These are phyloP conservation scores for Golubevia sp. DNA, from an alignment of 1,284 basidiomycete genomes.

Conservation along the genomic window DNA sequence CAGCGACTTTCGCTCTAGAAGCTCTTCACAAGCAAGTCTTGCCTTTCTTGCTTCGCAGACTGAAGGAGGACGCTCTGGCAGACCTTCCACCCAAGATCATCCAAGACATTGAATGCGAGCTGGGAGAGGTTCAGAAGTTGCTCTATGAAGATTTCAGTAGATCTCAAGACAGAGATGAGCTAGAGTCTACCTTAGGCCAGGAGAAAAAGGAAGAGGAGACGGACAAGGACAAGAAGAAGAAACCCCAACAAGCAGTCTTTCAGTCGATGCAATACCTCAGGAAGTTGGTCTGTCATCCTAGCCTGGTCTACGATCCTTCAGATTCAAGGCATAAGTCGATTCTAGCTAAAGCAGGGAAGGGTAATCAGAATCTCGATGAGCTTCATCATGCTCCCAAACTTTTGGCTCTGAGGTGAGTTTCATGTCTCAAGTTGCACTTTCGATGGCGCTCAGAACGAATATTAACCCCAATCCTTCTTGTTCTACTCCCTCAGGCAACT, in stretches of 20 bases:
- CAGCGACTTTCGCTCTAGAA: conserved; percentile 89
- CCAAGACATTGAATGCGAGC: conserved; percentile 98
- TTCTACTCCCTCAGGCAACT: too few species aligned
- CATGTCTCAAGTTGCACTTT: too few species aligned
- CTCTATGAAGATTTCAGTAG: conserved; percentile 78
- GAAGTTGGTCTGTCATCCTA: conserved; percentile 97
- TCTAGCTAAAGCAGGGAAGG: conserved; percentile 66
- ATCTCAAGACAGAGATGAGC: conserved; percentile 70
- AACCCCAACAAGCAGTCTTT: conserved; percentile 68
- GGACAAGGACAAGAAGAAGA: conserved; percentile 66
- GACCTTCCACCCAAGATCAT: conserved; percentile 99
- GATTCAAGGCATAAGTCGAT: conserved; percentile 67
- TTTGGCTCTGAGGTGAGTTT: too few species aligned
- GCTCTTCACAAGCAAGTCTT: conserved; percentile 97
- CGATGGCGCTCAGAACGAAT: too few species aligned
- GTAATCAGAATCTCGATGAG: conserved; percentile 9
- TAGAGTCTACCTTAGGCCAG: conserved; percentile 27
- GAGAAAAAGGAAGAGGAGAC: conserved; percentile 68
- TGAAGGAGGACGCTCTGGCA: conserved; percentile 96
- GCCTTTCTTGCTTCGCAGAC: conserved; percentile 92
- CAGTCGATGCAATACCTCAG: conserved; percentile 85
- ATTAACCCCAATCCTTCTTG: too few species aligned
- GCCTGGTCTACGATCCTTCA: conserved; percentile 39
- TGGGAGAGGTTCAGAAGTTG: conserved; percentile 69
- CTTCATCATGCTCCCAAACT: too few species aligned